These are phyloP conservation scores for Thuja plicata DNA, from an alignment of 83 land plant species.

Conservation along the genomic window DNA sequence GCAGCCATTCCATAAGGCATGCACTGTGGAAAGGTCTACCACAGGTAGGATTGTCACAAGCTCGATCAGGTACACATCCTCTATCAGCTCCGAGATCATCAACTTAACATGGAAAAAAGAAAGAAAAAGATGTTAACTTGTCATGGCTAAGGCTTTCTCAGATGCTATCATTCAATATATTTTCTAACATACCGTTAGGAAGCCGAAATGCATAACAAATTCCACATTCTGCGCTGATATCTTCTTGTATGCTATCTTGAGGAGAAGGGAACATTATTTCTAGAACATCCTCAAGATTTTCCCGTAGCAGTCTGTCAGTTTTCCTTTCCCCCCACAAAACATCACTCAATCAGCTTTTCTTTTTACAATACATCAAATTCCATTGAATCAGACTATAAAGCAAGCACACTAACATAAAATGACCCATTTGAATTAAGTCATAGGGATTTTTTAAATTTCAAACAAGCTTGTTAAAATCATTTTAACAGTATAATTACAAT, in stretches of 20 bases:
- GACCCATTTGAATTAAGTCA: not conserved
- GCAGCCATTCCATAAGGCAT: conserved; percentile 88
- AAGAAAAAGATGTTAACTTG: not conserved
- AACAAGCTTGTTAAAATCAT: not conserved
- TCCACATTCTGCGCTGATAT: conserved; percentile 76
- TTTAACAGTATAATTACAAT: not conserved
- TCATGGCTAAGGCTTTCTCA: not conserved
- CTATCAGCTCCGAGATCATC: conserved; percentile 49
- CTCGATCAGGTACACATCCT: conserved; percentile 76
- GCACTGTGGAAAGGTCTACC: conserved; percentile 66
- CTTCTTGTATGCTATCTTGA: conserved; percentile 31
- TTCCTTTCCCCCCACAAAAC: conserved; percentile 12
- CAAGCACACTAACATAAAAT: not conserved
- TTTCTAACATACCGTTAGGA: conserved; percentile 57
- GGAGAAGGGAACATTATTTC: conserved; percentile 51
- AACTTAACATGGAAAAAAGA: conserved; percentile 24
- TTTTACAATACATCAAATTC: not conserved
- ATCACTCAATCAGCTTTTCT: not conserved
- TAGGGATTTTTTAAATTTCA: not conserved
- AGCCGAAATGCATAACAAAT: conserved; percentile 84
- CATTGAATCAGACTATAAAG: not conserved
- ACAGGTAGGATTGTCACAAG: conserved; percentile 82
- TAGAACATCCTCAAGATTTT: conserved; percentile 41
- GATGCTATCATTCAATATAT: not conserved
- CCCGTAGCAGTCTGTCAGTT: conserved; percentile 13